Percentiles rank a stretch among this genome's conserved stretches.
Conservation (phyloP, 208 protist genomes). For the Entamoeba invadens region DNA sequence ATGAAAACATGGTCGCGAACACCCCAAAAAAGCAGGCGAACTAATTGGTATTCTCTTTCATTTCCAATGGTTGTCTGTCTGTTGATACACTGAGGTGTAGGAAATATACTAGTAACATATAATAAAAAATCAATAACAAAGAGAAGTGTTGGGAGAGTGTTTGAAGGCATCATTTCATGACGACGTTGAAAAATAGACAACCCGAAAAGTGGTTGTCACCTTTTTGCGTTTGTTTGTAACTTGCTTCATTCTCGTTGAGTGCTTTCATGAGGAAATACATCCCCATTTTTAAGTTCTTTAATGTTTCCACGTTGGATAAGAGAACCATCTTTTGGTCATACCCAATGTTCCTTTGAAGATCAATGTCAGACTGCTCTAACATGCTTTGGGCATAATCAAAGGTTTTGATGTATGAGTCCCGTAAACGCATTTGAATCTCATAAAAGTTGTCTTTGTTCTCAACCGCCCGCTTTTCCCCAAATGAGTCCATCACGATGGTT, state of each 20-base stretch:
- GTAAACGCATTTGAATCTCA: not conserved
- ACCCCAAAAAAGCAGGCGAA: too few species aligned
- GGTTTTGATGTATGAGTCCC: not conserved
- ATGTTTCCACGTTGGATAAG: not conserved
- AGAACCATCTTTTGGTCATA: not conserved
- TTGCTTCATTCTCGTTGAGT: not conserved
- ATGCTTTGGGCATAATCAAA: not conserved
- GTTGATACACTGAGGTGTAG: too few species aligned
- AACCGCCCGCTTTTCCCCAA: not conserved
- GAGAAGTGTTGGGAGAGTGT: too few species aligned
- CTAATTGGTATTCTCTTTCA: too few species aligned
- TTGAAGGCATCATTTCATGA: not conserved
- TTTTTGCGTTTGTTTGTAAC: not conserved
- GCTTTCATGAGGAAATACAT: not conserved
- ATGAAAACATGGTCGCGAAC: too few species aligned
- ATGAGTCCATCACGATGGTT: not conserved
- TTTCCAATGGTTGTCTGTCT: too few species aligned
- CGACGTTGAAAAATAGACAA: not conserved
- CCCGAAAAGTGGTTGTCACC: not conserved
- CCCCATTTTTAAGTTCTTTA: not conserved
- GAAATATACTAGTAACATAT: too few species aligned
- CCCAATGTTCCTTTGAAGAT: not conserved
- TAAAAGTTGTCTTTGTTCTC: not conserved
- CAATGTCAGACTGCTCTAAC: not conserved
- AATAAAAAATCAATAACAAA: too few species aligned